Evolutionary conservation across 352 stramenopile species (phyloP).

Genomic region (Phytopythium montanum): DNA sequence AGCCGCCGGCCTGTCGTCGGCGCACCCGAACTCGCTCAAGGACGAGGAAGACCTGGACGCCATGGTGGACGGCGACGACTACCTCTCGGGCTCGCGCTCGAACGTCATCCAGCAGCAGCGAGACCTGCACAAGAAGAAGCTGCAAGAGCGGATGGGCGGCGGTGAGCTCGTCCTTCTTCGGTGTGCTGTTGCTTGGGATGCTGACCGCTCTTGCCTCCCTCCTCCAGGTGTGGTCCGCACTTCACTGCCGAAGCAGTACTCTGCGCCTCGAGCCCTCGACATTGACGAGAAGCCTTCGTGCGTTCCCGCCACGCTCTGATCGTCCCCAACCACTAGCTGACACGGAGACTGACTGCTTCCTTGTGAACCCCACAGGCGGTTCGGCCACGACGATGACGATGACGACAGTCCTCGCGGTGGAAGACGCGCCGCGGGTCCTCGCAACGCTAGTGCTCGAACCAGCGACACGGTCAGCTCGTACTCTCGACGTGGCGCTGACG

Average conservation of each 20-base stretch:
- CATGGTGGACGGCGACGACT: constrained; percentile 47
- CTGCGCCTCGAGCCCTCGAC: constrained; percentile 61
- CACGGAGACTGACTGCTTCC: not conserved
- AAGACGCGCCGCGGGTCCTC: constrained; percentile 17
- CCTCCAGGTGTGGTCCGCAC: constrained; percentile 63
- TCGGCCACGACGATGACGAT: constrained; percentile 69
- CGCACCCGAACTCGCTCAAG: constrained; percentile 74
- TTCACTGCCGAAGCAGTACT: constrained; percentile 76
- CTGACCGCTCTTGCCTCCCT: no score
- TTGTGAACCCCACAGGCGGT: constrained; percentile 35
- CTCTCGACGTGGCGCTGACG: constrained; percentile 26
- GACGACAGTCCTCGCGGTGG: constrained; percentile 29
- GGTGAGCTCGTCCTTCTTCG: constrained; percentile 24
- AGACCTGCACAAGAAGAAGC: constrained; percentile 85
- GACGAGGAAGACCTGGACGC: constrained; percentile 75
- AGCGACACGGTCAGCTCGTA: constrained; percentile 14
- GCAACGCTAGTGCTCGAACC: constrained; percentile 14
- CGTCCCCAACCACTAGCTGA: not conserved
- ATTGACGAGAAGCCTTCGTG: constrained; percentile 84
- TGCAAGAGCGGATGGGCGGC: constrained; percentile 78
- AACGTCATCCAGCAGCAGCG: constrained; percentile 83
- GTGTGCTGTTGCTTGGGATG: not conserved
- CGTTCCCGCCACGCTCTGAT: no score
- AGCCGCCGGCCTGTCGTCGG: constrained; percentile 21
- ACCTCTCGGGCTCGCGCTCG: constrained; percentile 58